Conservation (phyloP, 1,139 yeast genomes). For the Debaryomycetaceae sp. region DNA sequence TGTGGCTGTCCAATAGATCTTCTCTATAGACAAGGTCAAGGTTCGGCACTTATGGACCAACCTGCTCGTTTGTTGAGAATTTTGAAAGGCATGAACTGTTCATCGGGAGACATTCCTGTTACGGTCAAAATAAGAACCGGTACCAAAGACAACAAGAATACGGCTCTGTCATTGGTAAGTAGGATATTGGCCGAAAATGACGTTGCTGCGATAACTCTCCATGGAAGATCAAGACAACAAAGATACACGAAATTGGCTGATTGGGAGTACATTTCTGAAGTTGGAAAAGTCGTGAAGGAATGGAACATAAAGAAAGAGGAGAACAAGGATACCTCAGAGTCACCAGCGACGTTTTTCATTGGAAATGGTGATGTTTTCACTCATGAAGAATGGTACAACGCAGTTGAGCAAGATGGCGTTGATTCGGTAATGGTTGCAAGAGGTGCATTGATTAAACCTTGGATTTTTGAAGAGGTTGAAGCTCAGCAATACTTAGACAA, state of each 20-base stretch:
- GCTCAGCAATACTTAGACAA: constrained; percentile 87
- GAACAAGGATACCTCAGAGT: constrained; percentile 50
- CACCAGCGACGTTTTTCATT: constrained; percentile 53
- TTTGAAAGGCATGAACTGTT: constrained; percentile 83
- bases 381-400: constrained; percentile 83
- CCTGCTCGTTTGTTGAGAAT: constrained; percentile 78
- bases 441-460: constrained; percentile 96
- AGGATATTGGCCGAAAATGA: constrained; percentile 74
- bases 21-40: constrained; percentile 89
- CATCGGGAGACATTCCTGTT: constrained; percentile 85
- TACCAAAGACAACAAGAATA: constrained; percentile 75
- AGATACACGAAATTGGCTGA: constrained; percentile 88
- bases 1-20: constrained; percentile 98
- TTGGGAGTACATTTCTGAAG: constrained; percentile 83
- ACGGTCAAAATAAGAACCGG: constrained; percentile 94
- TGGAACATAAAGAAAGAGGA: constrained; percentile 52
- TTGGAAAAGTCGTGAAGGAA: constrained; percentile 64
- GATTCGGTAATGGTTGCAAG: constrained; percentile 98
- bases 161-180: constrained; percentile 73
- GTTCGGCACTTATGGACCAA: constrained; percentile 88
- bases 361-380: constrained; percentile 95
- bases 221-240: constrained; percentile 95
- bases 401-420: constrained; percentile 64
- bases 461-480: constrained; percentile 97
- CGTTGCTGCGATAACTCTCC: constrained; percentile 88